Evolutionary conservation across 192 early-diverging fungal species (phyloP).

Genomic region (Allomyces macrogynus): DNA sequence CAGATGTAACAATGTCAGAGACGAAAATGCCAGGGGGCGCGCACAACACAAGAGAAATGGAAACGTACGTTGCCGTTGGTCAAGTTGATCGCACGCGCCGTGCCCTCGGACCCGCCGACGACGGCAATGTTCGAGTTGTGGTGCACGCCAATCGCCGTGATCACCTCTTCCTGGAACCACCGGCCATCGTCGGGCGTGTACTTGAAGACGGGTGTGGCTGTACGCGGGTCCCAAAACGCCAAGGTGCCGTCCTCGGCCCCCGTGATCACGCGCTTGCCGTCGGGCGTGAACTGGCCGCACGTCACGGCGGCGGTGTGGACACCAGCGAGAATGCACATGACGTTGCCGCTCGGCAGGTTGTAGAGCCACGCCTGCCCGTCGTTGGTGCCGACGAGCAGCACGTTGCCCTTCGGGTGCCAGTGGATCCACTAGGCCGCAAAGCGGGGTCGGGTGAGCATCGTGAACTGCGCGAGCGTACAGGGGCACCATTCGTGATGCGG

Average conservation of each 20-base stretch:
- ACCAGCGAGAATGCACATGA: slow-evolving; percentile 87
- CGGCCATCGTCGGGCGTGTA: slow-evolving; percentile 44
- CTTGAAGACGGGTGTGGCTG: slow-evolving; percentile 38
- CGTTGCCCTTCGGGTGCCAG: slow-evolving; percentile 90
- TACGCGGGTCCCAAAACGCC: slow-evolving; percentile 86
- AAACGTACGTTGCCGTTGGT: slow-evolving; percentile 38
- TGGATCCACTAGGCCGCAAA: slow-evolving; percentile 74
- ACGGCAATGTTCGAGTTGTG: slow-evolving; percentile 54
- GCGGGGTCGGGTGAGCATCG: neutral
- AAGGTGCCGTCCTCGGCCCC: slow-evolving; percentile 65
- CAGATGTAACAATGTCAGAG: too few relatives aligned
- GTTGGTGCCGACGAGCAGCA: slow-evolving; percentile 66
- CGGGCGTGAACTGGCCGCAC: slow-evolving; percentile 72
- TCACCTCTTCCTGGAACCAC: slow-evolving; percentile 62
- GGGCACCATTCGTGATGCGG: too few relatives aligned
- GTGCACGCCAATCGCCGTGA: slow-evolving; percentile 55
- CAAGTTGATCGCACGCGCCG: slow-evolving; percentile 52
- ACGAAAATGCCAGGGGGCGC: too few relatives aligned
- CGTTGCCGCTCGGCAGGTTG: slow-evolving; percentile 53
- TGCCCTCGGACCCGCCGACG: slow-evolving; percentile 63
- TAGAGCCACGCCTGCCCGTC: slow-evolving; percentile 94
- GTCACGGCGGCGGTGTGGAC: slow-evolving; percentile 56
- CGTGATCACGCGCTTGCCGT: slow-evolving; percentile 69
- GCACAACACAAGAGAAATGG: too few relatives aligned
- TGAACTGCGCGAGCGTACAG: too few relatives aligned